Base-by-base conservation (phyloP, 2,329 filamentous ascomycete species). In the Scedosporium aurantiacum region DNA sequence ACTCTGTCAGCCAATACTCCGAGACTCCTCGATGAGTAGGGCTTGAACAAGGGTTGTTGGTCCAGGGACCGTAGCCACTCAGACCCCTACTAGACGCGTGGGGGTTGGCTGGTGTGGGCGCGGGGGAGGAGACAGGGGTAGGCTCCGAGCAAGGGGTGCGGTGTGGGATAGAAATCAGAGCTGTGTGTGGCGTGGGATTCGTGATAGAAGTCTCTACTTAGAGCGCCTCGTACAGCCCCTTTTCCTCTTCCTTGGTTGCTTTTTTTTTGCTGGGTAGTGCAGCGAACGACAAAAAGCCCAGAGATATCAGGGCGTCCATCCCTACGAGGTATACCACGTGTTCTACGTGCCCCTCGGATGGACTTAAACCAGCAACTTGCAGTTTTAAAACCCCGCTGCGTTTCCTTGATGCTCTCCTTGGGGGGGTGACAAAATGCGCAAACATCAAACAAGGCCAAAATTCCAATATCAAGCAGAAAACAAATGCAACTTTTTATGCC, bases 321-420 rank as follows among this genome's bases (percentile, higher is more conserved):
- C 25, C 40, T 37, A 50, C 58, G 28, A 60, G 23, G 58, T 60
- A 32, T 28, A 52, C n/a, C 58, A 52, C 58, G 18, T 21, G 40
- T 40, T 60, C 43, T 60, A 52, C 25, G 43, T 60, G 58, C 18
- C 25, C 47, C 32, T 25, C 32, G 58, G 16, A 60, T 52, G 43
- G 27, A 25, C 25, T 23, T 50, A 25, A 60, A 52, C 58, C 43
- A 60, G 43, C 58, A 60, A 59, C 41, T 60, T 60, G 58, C 58
- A 60, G 58, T 52, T 60, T 47, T 54, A 23, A 54, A 54, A 54
- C 23, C 50, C 50, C 18, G 4, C 27, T 16, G 50, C 52, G 27
- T 8, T 57, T 57, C 32, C 55, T 57, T 57, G 27, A 18, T 57
- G 55, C 27, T 40, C 55, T 16, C 37, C 16, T 18, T 14, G 50